Base-by-base conservation (phyloP, 306 rosid species). In the Glycyrrhiza uralensis region DNA sequence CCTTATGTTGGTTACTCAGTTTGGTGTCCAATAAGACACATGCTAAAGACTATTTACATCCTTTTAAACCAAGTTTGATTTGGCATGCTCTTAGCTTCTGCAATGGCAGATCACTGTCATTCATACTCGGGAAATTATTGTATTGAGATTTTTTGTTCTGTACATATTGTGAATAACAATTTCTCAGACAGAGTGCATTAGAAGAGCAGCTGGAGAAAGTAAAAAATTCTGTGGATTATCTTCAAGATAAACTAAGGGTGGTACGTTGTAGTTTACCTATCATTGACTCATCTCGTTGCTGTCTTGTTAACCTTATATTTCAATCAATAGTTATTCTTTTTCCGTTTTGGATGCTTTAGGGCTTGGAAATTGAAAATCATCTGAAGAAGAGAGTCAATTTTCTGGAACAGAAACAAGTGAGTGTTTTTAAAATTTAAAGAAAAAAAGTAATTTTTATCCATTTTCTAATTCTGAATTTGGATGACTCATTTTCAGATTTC, bases 141-240 rank as follows among this genome's bases (percentile, higher is more conserved):
- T 71, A 32, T 71, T 86, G 66, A 68, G 65, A 50, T 69, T 69
- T 55, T 84, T 69, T 84, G 71, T 49, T 86, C 69, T 71, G 70
- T 67, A 76, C 82, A 82, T 79, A 45, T 79, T 77, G 76, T 81
- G 87, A 89, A 70, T 86, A 87, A 94, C 97, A 85, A 82, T 79
- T 86, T 83, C 86, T 94, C 95, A 94, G 99, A 94, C 97, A 94
- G 97, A 89, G 86, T 91, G 88, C 95, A 67, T 89, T 94, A 77
- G 99, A 94, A 83, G 89, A 84, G 74, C 90, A 87, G 88, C 87
- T 94, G 60, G 88, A 85, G 82, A 83, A 71, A 41, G 72, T 72
- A 71, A 89, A 81, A 86, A 91, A 62, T 23, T 87, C 93, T 38
- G 52, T 77, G 70, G 96, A 87, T 76, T 70, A 77, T 56, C 91